Evolutionary conservation across 148 eudicot genomes (phyloP), one percentile per base, ranked within the genome.

Genomic region (Chenopodium suecicum): DNA sequence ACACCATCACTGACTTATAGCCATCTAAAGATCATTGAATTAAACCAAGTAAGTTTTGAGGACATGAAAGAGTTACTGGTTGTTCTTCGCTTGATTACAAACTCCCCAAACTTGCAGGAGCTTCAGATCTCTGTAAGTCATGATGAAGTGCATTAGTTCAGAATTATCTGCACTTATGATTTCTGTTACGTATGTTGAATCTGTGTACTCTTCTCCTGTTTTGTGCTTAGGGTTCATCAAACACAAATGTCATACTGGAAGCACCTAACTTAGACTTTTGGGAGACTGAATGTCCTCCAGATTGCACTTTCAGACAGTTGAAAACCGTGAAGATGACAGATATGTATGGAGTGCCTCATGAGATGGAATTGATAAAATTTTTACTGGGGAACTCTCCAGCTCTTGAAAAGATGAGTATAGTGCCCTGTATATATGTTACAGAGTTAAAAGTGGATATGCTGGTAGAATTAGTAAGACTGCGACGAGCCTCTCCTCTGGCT

Each of bases 41-140:
- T 96, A 64, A 87, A 89, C 85, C 95, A 94, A 92, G 94, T 94
- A 75, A 92, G 93, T 77, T 94, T 94, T 78, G 99, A 96, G 80
- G 98, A 96, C 86, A 83, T 88, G 88, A 91, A 94, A 82, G 99
- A 96, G 86, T 89, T 92, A 68, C 70, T 87, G 79, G 98, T 91
- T 71, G 88, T 94, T 86, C 95, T 96, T 83, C 94, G 90, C 70
- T 86, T 96, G 86, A 90, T 96, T 82, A 80, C 85, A 81, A 91
- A 86, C 82, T 90, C 99, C 73, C 99, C 98, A 12, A 89, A 85
- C 78, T 81, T 96, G 73, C 83, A 89, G 81, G 98, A 92, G 82
- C 98, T 96, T 81, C 93, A 94, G 31, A 88, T 96, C 82, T 94
- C 98, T 50, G 99, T 96, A 75, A 96, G 97, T 92, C 48, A 29